phyloP scores from a whole-genome alignment of 345 rosid genomes.

The Euphorbia peplus region DNA sequence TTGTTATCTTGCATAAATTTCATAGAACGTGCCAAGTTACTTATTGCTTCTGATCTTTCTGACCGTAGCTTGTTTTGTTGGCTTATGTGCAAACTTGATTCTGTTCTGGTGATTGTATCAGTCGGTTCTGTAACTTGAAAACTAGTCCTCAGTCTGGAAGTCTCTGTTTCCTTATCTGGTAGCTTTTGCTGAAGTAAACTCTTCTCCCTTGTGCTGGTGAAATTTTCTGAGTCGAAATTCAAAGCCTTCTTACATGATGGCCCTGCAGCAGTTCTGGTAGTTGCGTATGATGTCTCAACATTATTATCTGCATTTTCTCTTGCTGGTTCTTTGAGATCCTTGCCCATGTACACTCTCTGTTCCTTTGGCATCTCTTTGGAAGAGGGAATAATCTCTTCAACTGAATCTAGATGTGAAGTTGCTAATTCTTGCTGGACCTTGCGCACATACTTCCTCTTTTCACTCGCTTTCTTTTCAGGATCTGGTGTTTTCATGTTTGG shows the following conservation, averaged over 20 bases:
- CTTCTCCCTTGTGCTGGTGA: conserved; percentile 21
- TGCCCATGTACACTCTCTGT: conserved; percentile 35
- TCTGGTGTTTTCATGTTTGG: conserved; percentile 29
- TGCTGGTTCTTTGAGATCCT: conserved; percentile 39
- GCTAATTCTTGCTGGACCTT: conserved; percentile 40
- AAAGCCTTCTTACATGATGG: conserved; percentile 55
- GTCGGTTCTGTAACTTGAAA: conserved; percentile 27
- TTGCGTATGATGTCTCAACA: conserved; percentile 16
- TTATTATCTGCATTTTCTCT: conserved; percentile 27
- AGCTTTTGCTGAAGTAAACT: conserved; percentile 22
- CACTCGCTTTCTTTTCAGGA: conserved; percentile 36
- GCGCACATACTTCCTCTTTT: conserved; percentile 38
- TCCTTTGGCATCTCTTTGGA: conserved; percentile 7
- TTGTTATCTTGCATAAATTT: conserved; percentile 25
- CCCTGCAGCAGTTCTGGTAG: conserved; percentile 21
- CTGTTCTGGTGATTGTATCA: conserved; percentile 19
- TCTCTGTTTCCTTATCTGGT: conserved; percentile 10
- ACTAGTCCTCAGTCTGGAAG: conserved; percentile 19
- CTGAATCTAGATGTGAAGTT: conserved; percentile 30
- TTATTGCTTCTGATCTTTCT: conserved; percentile 26
- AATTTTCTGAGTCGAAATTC: conserved; percentile 51
- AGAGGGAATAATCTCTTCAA: conserved; percentile 15
- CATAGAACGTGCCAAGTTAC: conserved; percentile 21
- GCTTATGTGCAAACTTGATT: conserved; percentile 26
- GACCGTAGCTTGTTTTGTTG: conserved; percentile 28